A percentile compares a stretch with the other conserved stretches of the same genome.
Evolutionary conservation across 768 basidiomycete genomes (phyloP).

Genomic region (Hericium erinaceus): DNA sequence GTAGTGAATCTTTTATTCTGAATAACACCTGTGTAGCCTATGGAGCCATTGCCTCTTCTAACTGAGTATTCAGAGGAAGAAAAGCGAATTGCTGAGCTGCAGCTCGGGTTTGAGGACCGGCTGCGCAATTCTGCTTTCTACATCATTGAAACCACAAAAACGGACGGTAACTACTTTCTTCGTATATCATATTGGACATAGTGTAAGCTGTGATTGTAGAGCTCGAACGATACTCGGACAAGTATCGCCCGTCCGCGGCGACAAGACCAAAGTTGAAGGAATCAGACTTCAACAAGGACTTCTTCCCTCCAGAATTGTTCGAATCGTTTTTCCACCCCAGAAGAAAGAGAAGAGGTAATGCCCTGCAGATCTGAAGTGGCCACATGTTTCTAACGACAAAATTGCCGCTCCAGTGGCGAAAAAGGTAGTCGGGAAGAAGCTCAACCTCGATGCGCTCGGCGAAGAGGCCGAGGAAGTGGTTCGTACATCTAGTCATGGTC

Average conservation of each 20-base stretch:
- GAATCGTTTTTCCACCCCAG: conserved; percentile 74
- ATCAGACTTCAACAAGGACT: conserved; percentile 61
- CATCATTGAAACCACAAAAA: conserved; percentile 61
- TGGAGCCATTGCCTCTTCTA: conserved; percentile 57
- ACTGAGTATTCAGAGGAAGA: conserved; percentile 60
- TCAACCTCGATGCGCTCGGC: conserved; percentile 12
- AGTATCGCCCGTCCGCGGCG: conserved; percentile 55
- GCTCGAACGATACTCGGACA: conserved; percentile 75
- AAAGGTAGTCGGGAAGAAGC: conserved; percentile 1
- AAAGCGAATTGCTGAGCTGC: conserved; percentile 52
- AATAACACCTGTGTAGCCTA: conserved; percentile 34
- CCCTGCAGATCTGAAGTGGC: background rate
- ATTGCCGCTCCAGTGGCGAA: background rate
- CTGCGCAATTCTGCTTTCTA: conserved; percentile 67
- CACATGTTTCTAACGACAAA: background rate
- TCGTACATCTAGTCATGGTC: background rate
- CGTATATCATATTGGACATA: background rate
- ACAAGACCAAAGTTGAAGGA: conserved; percentile 61
- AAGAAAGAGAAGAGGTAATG: conserved; percentile 41
- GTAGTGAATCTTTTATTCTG: conserved; percentile 1
- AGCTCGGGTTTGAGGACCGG: conserved; percentile 55
- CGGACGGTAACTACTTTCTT: conserved; percentile 33
- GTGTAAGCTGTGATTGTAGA: conserved; percentile 31
- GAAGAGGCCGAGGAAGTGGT: conserved; percentile 10
- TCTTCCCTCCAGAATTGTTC: conserved; percentile 71